Base-by-base conservation (phyloP, 768 basidiomycete genomes). In the Clathrus columnatus region DNA sequence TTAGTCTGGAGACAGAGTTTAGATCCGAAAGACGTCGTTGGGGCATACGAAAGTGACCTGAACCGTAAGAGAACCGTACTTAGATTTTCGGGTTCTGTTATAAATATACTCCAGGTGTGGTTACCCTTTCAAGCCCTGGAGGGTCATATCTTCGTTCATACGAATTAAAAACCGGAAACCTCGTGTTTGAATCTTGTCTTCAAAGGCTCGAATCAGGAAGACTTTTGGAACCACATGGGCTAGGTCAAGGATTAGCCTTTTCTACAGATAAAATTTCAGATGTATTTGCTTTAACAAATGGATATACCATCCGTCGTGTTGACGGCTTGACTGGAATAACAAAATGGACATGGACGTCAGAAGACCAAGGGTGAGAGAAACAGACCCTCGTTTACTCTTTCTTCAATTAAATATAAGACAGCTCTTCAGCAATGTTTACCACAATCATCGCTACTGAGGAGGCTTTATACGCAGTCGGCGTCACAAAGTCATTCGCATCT, bases 1-100 rank as follows among this genome's bases (percentile, higher is more conserved):
- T 45, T 60, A 91, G 90, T 74, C 18, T 96, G 93, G 93, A 77
- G 93, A 68, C 79, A 87, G 68, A 68, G 86, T 54, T 84, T 84
- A 60, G 84, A 85, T n/a, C 63, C 75, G 2, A 74, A 77, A 26
- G 92, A 96, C 61, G 71, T 73, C 41, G 79, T 94, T 56, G 66
- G 80, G 21, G 79, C 74, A 17, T 91, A 85, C 65, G 78, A 80
- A 62, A 74, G 72, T 36, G 69, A 80, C 56, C 73, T 73, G 18
- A 70, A 82, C 57, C 68, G 89, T 91, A 60, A 49, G 82, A 28
- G 17, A 18, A 29, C 4, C 45, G 27, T 23, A 41, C 23, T 30
- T 20, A 47, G 20, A 32, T 57, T 21, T 46, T 41, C 18, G 1
- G n/a, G 11, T 36, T 36, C 11, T 36, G 4, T 36, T 36, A 14